These are phyloP conservation scores for Hymenoscyphus infarciens DNA, from an alignment of 2,329 filamentous ascomycete genomes.

Conservation along the genomic window DNA sequence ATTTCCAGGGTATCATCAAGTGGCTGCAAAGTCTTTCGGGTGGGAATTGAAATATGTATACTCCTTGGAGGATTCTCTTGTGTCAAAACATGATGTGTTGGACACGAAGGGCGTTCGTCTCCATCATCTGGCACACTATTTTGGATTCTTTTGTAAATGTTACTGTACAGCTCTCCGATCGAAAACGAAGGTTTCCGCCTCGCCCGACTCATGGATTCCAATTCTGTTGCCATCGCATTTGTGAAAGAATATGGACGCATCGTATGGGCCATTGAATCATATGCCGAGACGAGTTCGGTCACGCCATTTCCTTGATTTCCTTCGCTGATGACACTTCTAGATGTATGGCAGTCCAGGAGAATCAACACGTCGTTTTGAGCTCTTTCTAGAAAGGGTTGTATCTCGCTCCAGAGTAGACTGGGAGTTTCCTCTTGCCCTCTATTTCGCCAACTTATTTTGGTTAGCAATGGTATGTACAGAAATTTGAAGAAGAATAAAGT, in stretches of 20 bases:
- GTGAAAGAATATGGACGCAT: constrained; percentile 14
- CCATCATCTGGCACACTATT: background rate
- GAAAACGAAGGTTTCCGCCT: constrained; percentile 2
- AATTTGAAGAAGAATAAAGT: background rate
- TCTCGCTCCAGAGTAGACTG: constrained; percentile 10
- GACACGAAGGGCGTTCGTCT: background rate
- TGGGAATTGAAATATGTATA: background rate
- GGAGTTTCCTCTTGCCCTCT: background rate
- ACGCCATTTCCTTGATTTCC: constrained; percentile 14
- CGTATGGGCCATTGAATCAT: constrained; percentile 3
- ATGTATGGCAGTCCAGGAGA: constrained; percentile 10
- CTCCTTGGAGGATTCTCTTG: background rate
- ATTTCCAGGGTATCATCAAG: background rate
- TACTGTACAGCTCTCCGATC: constrained; percentile 9
- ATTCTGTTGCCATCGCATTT: constrained; percentile 5
- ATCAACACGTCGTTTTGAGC: constrained; percentile 16
- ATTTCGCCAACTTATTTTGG: background rate
- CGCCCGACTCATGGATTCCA: constrained; percentile 3
- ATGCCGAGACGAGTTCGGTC: constrained; percentile 7
- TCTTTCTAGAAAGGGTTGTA: constrained; percentile 11
- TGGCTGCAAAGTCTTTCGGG: background rate
- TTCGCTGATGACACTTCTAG: background rate
- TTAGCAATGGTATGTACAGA: background rate
- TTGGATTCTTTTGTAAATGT: constrained; percentile 6
- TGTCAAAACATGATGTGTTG: constrained; percentile 4